Evolutionary conservation across 176 grass and related monocot species (phyloP).

Genomic region (Bothriochloa decipiens): DNA sequence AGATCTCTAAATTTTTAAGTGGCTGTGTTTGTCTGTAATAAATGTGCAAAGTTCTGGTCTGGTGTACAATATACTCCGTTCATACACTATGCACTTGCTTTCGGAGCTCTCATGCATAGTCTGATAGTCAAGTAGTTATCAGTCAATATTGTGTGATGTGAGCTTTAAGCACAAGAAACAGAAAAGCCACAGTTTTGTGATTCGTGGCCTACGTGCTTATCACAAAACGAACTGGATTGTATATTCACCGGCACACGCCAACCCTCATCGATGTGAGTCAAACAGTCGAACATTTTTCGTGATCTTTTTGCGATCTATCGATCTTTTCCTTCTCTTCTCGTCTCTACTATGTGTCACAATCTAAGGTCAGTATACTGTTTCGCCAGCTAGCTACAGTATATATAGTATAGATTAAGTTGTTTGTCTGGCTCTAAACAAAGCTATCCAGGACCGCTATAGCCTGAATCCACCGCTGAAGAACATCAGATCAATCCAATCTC

Average conservation of each 20-base stretch:
- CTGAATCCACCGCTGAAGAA: slow-evolving; percentile 33
- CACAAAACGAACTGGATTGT: slow-evolving; percentile 39
- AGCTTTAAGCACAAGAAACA: slow-evolving; percentile 25
- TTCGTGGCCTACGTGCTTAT: slow-evolving; percentile 33
- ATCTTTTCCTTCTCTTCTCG: slow-evolving; percentile 6
- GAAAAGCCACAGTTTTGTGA: background rate
- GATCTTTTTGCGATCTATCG: background rate
- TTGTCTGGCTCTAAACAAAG: background rate
- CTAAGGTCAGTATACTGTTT: slow-evolving; percentile 27
- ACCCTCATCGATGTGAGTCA: background rate
- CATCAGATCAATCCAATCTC: slow-evolving; percentile 24
- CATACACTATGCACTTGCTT: background rate
- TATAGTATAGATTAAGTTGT: slow-evolving; percentile 18
- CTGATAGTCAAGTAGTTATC: background rate
- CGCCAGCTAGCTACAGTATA: slow-evolving; percentile 23
- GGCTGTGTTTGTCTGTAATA: background rate
- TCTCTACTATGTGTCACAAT: slow-evolving; percentile 8
- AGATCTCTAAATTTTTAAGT: background rate
- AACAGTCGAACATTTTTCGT: slow-evolving; percentile 10
- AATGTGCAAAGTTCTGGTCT: slow-evolving; percentile 7
- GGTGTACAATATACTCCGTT: background rate
- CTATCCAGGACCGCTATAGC: slow-evolving; percentile 38
- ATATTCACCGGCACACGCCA: slow-evolving; percentile 46
- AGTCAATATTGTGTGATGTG: slow-evolving; percentile 11
- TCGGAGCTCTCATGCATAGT: background rate